Base-by-base conservation (phyloP, 345 rosid species). In the Nasturtium officinale region DNA sequence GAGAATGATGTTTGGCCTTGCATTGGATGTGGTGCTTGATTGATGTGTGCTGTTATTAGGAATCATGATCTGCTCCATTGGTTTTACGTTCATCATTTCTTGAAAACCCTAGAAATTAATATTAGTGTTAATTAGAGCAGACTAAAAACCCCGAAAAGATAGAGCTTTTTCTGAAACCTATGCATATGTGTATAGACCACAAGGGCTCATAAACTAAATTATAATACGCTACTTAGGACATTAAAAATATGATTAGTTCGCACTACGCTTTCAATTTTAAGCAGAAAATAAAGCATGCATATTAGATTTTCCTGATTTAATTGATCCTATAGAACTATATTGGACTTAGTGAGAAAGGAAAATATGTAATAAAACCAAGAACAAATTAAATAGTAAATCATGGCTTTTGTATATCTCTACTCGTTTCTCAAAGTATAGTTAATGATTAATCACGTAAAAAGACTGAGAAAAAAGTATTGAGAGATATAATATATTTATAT, bases 71-170 rank as follows among this genome's bases (percentile, higher is more conserved):
- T 71, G 80, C 68, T 77, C 80, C 77, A 77, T 77, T 65, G 80
- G 77, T 77, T 77, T 71, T 40, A 59, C 73, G 57, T 77, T 77
- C 72, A 71, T 77, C 77, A 77, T 65, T 42, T 77, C 80, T 77
- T 77, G 80, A 26, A 77, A 77, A 16, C 80, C 77, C 80, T 77
- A 42, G 20, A 77, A 58, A 54, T 5, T 47, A 2, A 46, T n/a
- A 42, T 42, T 38, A 40, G 23, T 57, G 51, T 15, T 47, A 65
- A 26, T 1, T 35, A 48, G n/a, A 48, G 67, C 18, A 56, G 38
- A 33, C 35, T 53, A 20, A 69, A 23, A 54, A 67, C 52, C 52
- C 64, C 21, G 9, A 2, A n/a, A 45, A 37, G 6, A 45, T n/a
- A 6, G 50, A 16, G 9, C 20, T 56, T 47, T 25, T 37, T 53